Percentiles rank a stretch among this genome's conserved stretches.
These are phyloP conservation scores for Manihot esculenta DNA, from an alignment of 441 rosid species.

Conservation along the genomic window DNA sequence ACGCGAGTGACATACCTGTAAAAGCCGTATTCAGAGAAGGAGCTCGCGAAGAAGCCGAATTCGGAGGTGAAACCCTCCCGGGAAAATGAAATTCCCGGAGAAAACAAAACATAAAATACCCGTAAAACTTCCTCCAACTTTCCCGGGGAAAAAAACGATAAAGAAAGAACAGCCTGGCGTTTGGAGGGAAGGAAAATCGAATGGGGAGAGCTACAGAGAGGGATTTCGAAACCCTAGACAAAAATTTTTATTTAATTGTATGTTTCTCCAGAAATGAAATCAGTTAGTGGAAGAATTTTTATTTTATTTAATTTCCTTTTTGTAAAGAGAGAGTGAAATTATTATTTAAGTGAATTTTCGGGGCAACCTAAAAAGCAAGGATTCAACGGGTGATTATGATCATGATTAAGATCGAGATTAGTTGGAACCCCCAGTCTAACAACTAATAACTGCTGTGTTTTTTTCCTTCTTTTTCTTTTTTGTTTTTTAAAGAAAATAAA, in stretches of 20 bases:
- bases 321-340: background rate
- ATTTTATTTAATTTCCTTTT: background rate
- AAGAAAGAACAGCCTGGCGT: conserved; percentile 5
- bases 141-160: background rate
- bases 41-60: background rate
- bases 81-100: conserved; percentile 22
- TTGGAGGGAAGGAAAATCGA: conserved; percentile 36
- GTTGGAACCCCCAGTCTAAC: background rate
- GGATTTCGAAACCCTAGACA: conserved; percentile 35
- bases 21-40: conserved; percentile 12
- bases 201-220: background rate
- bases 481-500: background rate
- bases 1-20: background rate
- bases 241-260: too few species aligned
- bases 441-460: conserved; percentile 8
- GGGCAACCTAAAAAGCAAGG: background rate
- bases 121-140: background rate
- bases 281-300: background rate
- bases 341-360: background rate
- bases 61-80: conserved; percentile 27
- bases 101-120: conserved; percentile 1
- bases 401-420: background rate
- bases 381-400: background rate
- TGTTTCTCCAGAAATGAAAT: too few species aligned
- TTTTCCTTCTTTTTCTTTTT: background rate